A percentile compares a stretch with the other conserved stretches of the same genome.
Evolutionary conservation across 805 yeast species (phyloP).

Genomic region (Vanderwaltozyma verrucispora): DNA sequence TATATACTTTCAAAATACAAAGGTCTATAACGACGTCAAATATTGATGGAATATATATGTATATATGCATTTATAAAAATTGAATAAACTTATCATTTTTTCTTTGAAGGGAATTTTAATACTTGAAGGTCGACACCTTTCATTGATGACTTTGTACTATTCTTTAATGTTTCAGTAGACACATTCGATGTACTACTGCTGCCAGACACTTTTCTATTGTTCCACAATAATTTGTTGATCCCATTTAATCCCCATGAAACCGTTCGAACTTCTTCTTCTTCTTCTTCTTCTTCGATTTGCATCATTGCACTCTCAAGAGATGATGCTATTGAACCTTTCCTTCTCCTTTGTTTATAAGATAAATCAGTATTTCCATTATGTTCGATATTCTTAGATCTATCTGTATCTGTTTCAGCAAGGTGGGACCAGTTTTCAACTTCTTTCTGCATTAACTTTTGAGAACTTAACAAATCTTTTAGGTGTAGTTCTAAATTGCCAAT

Average conservation of each 20-base stretch:
- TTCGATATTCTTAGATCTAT: not conserved
- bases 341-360: not conserved
- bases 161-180: constrained; percentile 8
- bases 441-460: constrained; percentile 9
- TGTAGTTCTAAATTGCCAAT: constrained; percentile 14
- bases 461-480: constrained; percentile 8
- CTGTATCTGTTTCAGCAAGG: constrained; percentile 4
- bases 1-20: not conserved
- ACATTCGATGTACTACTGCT: constrained; percentile 8
- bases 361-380: not conserved
- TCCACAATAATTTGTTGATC: not conserved
- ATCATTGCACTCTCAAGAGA: constrained; percentile 7
- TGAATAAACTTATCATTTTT: not conserved
- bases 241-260: constrained; percentile 3
- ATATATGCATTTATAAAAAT: not conserved
- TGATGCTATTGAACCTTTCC: constrained; percentile 6
- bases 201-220: constrained; percentile 10
- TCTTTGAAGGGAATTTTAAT: not conserved
- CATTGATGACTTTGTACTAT: constrained; percentile 7
- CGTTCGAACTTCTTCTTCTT: not conserved
- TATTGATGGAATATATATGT: not conserved
- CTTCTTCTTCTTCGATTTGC: constrained; percentile 7
- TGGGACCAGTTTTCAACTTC: constrained; percentile 11
- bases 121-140: constrained; percentile 17
- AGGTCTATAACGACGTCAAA: too few relatives aligned